Percentiles rank a stretch among this genome's conserved stretches.
phyloP scores from a whole-genome alignment of 371 early-diverging fungal genomes.

The Mortierella sp. region DNA sequence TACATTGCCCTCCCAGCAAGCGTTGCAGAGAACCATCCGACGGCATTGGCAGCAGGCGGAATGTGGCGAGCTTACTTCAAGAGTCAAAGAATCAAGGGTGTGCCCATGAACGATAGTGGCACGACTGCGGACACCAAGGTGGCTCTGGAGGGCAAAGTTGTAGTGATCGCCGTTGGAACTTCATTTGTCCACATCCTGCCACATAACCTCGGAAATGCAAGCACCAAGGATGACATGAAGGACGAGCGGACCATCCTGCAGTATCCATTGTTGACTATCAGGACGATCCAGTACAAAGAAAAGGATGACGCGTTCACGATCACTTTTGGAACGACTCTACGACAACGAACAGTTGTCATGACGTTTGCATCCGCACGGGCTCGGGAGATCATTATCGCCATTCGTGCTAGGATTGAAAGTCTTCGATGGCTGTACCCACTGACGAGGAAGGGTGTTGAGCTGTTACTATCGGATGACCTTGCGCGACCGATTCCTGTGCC shows the following conservation, averaged over 20 bases:
- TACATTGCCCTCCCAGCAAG: conserved; percentile 39
- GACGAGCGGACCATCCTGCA: conserved; percentile 52
- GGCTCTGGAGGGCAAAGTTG: conserved; percentile 31
- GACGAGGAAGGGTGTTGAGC: conserved; percentile 42
- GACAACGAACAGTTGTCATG: conserved; percentile 48
- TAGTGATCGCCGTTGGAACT: conserved; percentile 48
- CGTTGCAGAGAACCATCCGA: conserved; percentile 47
- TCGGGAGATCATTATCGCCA: conserved; percentile 47
- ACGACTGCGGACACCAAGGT: conserved; percentile 30
- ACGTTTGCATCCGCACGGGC: conserved; percentile 47
- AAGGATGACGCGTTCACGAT: conserved; percentile 44
- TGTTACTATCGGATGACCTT: conserved; percentile 28
- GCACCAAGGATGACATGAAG: conserved; percentile 52
- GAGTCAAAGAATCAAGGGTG: conserved; percentile 44
- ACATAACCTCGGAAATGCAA: conserved; percentile 50
- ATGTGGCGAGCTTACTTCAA: conserved; percentile 54
- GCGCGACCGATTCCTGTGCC: conserved; percentile 45
- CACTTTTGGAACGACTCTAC: conserved; percentile 47
- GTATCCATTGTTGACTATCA: conserved; percentile 44
- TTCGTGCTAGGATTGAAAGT: conserved; percentile 46
- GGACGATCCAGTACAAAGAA: conserved; percentile 47
- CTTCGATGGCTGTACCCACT: conserved; percentile 50
- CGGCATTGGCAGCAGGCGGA: conserved; percentile 51
- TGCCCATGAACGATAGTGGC: conserved; percentile 17
- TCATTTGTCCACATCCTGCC: conserved; percentile 41